phyloP scores from a whole-genome alignment of 139 green algal species.

The Monoraphidium neglectum region DNA sequence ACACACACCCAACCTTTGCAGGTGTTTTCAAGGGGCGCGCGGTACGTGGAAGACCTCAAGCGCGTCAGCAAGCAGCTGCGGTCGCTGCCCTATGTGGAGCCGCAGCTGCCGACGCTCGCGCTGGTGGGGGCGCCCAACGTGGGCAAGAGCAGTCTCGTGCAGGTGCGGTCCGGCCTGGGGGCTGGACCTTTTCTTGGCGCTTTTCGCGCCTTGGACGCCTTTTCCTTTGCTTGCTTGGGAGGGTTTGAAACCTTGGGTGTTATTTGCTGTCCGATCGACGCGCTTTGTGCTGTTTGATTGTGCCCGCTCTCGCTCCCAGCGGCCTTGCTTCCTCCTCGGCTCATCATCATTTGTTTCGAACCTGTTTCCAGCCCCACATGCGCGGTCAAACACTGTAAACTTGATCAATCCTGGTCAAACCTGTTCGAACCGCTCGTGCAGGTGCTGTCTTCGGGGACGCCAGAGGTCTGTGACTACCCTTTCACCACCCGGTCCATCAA shows the following conservation, averaged over 20 bases:
- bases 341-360: too few relatives aligned
- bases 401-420: neutral
- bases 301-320: too few relatives aligned
- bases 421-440: constrained; percentile 19
- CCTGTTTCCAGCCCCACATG: neutral
- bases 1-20: neutral
- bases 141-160: constrained; percentile 93
- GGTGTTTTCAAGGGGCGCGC: neutral
- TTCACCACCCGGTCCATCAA: constrained; percentile 97
- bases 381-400: neutral
- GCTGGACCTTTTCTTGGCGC: neutral
- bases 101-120: constrained; percentile 78
- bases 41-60: constrained; percentile 2
- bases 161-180: constrained; percentile 59
- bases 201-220: too few relatives aligned
- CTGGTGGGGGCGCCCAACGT: constrained; percentile 54
- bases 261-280: too few relatives aligned
- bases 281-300: too few relatives aligned
- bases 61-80: constrained; percentile 73
- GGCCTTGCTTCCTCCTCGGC: too few relatives aligned
- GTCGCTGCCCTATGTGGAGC: constrained; percentile 84
- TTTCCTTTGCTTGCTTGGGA: too few relatives aligned
- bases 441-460: constrained; percentile 79
- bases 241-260: too few relatives aligned
- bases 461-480: constrained; percentile 94